These are phyloP conservation scores for Geotrichum fermentans DNA, from an alignment of 1,139 yeast genomes.

Conservation along the genomic window DNA sequence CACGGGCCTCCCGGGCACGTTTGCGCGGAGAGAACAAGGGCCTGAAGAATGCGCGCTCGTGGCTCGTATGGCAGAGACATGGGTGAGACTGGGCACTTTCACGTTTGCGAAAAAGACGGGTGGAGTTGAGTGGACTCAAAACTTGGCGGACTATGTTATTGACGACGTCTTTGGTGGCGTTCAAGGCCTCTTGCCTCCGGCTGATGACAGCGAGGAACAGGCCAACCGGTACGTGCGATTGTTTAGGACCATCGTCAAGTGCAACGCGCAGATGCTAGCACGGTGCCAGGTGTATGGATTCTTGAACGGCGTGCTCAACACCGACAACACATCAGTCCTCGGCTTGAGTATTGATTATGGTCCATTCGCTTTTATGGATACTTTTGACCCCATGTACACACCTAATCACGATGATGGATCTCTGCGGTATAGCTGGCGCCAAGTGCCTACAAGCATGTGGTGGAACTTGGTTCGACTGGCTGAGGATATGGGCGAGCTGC, in stretches of 20 bases:
- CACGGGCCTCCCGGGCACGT: constrained; percentile 65
- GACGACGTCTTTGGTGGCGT: constrained; percentile 52
- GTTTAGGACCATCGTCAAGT: constrained; percentile 60
- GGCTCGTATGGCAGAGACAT: constrained; percentile 73
- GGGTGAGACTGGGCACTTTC: constrained; percentile 89
- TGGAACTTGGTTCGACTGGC: constrained; percentile 88
- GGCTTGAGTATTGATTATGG: constrained; percentile 93
- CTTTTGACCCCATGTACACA: constrained; percentile 73
- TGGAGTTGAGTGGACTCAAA: constrained; percentile 57
- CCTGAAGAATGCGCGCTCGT: constrained; percentile 84
- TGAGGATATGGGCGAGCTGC: constrained; percentile 72
- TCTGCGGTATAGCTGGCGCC: constrained; percentile 67
- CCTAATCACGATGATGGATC: constrained; percentile 85
- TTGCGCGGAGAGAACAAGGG: constrained; percentile 59
- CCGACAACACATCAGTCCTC: constrained; percentile 83
- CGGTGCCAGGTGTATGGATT: constrained; percentile 90
- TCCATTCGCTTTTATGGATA: constrained; percentile 87
- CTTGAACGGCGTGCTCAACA: constrained; percentile 87
- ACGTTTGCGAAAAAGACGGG: constrained; percentile 75
- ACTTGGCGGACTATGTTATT: constrained; percentile 69
- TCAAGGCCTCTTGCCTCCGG: constrained; percentile 34
- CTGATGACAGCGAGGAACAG: constrained; percentile 11
- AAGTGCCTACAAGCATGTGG: constrained; percentile 85
- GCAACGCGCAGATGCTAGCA: constrained; percentile 78
- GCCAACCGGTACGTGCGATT: constrained; percentile 58